Conservation (phyloP, 345 rosid species). For the Sisymbrium altissimum region DNA sequence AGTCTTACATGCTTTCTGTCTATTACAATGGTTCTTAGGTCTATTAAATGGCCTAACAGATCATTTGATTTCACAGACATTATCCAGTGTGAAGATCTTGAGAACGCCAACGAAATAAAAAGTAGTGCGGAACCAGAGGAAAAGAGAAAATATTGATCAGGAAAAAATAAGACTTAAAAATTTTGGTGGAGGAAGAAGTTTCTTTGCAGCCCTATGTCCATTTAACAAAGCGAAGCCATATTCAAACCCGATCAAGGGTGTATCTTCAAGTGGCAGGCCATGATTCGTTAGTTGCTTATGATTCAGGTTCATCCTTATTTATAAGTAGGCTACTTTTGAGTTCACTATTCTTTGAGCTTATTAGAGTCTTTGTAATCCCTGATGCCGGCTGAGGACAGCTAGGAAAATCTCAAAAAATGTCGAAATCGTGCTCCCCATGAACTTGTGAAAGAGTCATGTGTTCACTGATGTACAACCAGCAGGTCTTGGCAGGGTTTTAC, state of each 20-base stretch:
- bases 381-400: background rate
- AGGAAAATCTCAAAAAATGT: background rate
- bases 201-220: conserved; percentile 25
- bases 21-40: background rate
- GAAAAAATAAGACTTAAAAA: background rate
- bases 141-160: background rate
- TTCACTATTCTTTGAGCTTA: background rate
- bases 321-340: background rate
- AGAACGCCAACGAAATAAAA: background rate
- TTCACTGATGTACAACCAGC: background rate
- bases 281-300: background rate
- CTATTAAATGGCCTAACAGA: background rate
- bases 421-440: background rate
- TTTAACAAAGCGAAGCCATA: conserved; percentile 44
- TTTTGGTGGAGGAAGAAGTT: conserved; percentile 41
- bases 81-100: background rate
- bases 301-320: background rate
- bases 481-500: background rate
- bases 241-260: conserved; percentile 38
- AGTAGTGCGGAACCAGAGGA: too few relatives aligned
- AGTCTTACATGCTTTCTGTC: background rate
- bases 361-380: background rate
- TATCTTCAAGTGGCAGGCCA: conserved; percentile 40
- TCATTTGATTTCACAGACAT: background rate
- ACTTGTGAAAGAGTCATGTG: background rate